These are phyloP conservation scores for Combretum micranthum DNA, from an alignment of 345 rosid genomes.

Conservation along the genomic window DNA sequence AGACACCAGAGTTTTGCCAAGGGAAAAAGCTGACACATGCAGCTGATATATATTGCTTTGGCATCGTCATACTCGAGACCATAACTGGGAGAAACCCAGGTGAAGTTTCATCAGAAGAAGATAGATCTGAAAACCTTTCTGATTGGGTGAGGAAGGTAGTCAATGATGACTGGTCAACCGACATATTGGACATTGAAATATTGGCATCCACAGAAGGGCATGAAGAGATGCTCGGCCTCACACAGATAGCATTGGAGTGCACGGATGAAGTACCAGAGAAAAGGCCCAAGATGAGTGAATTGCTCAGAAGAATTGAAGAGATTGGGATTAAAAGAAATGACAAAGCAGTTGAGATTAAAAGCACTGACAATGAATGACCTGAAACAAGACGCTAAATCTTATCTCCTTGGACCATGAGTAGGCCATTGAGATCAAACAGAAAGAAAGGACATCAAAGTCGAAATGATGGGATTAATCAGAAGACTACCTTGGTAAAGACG, in stretches of 20 bases:
- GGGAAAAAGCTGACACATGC: conserved; percentile 44
- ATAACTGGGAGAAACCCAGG: conserved; percentile 42
- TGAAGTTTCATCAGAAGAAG: conserved; percentile 10
- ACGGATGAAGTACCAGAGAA: conserved; percentile 28
- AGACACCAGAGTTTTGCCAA: conserved; percentile 39
- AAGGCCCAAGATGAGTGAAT: conserved; percentile 38
- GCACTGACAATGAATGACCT: not conserved
- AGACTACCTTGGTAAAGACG: no score
- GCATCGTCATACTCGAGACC: conserved; percentile 39
- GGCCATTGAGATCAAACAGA: no score
- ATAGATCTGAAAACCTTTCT: conserved; percentile 18
- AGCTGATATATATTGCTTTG: conserved; percentile 50
- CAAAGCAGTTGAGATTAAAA: conserved; percentile 19
- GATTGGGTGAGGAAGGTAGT: conserved; percentile 43
- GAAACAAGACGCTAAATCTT: no score
- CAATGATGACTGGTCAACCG: conserved; percentile 46
- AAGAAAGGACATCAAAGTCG: no score
- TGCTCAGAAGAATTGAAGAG: conserved; percentile 34
- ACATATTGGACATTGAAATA: conserved; percentile 45
- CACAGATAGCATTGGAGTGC: conserved; percentile 46
- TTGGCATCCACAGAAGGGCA: conserved; percentile 33
- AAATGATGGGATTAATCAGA: no score
- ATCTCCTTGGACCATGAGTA: no score
- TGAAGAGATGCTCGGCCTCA: conserved; percentile 40
- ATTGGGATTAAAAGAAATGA: conserved; percentile 18